Conservation (phyloP, 768 basidiomycete genomes). For the Leccinum fibrillosum region DNA sequence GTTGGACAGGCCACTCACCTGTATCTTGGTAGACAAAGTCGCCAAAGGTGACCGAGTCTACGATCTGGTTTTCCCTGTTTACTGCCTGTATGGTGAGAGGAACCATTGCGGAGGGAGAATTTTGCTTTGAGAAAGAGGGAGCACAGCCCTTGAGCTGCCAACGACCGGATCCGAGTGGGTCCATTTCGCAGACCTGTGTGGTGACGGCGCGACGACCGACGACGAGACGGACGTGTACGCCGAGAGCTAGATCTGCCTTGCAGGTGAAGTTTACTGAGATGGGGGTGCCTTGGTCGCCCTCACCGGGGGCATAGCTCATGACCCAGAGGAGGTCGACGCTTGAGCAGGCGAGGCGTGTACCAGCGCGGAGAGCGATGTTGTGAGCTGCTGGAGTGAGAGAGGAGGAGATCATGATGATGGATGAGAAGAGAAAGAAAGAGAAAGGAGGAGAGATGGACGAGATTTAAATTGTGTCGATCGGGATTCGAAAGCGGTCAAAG, state of each 20-base stretch:
- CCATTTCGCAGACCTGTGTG: slow-evolving; percentile 60
- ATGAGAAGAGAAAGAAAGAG: not conserved
- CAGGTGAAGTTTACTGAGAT: slow-evolving; percentile 56
- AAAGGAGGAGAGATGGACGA: not conserved
- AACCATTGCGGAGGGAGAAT: slow-evolving; percentile 39
- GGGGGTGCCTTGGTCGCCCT: slow-evolving; percentile 61
- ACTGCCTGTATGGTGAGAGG: slow-evolving; percentile 63
- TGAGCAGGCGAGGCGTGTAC: slow-evolving; percentile 41
- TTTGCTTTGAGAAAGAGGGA: slow-evolving; percentile 48
- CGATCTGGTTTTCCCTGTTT: slow-evolving; percentile 45
- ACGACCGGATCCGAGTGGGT: slow-evolving; percentile 43
- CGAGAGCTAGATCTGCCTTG: slow-evolving; percentile 19
- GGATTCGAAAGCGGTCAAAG: slow-evolving; percentile 13
- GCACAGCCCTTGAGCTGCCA: slow-evolving; percentile 68
- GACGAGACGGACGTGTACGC: slow-evolving; percentile 68
- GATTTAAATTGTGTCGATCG: slow-evolving; percentile 30
- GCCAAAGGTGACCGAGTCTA: slow-evolving; percentile 70
- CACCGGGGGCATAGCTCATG: slow-evolving; percentile 58
- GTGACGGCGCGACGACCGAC: slow-evolving; percentile 65
- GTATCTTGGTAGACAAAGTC: slow-evolving; percentile 62
- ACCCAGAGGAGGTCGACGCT: slow-evolving; percentile 57
- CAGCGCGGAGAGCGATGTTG: not conserved
- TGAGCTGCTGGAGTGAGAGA: slow-evolving; percentile 11
- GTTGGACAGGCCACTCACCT: slow-evolving; percentile 29
- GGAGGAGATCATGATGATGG: not conserved